Evolutionary conservation across 1,284 basidiomycete genomes (phyloP).

Genomic region (Cutaneotrichosporon sp.): DNA sequence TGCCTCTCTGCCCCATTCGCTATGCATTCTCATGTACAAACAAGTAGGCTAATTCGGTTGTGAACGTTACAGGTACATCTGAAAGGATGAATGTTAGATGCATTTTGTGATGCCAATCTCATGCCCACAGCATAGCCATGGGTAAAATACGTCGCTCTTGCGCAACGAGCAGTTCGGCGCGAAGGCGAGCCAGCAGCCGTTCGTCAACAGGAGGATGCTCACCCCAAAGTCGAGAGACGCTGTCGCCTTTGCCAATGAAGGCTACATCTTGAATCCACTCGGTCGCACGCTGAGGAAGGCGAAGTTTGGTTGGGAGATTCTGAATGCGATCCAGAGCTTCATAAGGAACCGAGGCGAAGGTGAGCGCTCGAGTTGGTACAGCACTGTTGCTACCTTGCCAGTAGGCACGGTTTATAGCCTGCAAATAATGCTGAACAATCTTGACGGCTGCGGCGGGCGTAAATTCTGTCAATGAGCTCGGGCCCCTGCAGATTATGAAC

Average conservation of each 20-base stretch:
- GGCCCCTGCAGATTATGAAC: too few species aligned
- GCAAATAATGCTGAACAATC: constrained; percentile 1
- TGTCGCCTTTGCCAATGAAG: constrained; percentile 1
- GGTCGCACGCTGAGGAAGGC: neutral
- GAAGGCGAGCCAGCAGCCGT: constrained; percentile 1
- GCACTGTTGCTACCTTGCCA: neutral
- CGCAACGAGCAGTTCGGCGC: constrained; percentile 1
- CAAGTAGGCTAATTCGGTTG: too few species aligned
- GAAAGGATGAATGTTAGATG: too few species aligned
- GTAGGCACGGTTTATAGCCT: neutral
- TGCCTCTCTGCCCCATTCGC: too few species aligned
- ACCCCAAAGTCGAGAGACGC: constrained; percentile 1
- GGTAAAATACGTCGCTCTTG: constrained; percentile 1
- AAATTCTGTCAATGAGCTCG: neutral
- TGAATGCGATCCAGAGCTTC: constrained; percentile 2
- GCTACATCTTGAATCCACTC: constrained; percentile 3
- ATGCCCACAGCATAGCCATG: neutral
- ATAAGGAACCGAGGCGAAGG: neutral
- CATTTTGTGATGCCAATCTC: too few species aligned
- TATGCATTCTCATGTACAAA: too few species aligned
- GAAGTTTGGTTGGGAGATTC: neutral
- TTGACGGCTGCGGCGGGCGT: neutral
- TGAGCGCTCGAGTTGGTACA: neutral
- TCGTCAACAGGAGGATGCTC: constrained; percentile 1
- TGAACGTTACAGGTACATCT: too few species aligned